A percentile compares a stretch with the other conserved stretches of the same genome.
These are phyloP conservation scores for Cicer cuneatum DNA, from an alignment of 306 rosid species.

Conservation along the genomic window DNA sequence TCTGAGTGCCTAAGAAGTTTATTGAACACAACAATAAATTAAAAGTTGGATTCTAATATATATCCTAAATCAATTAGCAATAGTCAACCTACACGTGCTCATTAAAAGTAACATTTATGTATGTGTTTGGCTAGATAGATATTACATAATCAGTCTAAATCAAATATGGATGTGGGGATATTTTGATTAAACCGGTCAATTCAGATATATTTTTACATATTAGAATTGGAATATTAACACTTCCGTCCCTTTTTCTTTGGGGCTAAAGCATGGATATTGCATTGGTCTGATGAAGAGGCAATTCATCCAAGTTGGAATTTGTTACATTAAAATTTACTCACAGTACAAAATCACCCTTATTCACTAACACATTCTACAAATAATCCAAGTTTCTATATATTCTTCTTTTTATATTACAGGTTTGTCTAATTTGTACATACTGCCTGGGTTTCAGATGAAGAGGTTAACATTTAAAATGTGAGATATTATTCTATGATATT, in stretches of 20 bases:
- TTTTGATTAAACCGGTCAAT: constrained; percentile 11
- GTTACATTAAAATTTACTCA: not conserved
- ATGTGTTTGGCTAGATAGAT: not conserved
- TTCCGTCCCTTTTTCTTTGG: not conserved
- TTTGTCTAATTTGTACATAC: not conserved
- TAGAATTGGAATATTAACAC: constrained; percentile 8
- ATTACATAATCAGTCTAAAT: constrained; percentile 13
- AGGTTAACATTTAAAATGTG: constrained; percentile 11
- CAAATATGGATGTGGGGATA: not conserved
- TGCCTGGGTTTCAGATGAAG: constrained; percentile 4
- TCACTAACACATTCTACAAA: not conserved
- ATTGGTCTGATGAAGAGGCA: not conserved
- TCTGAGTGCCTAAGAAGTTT: constrained; percentile 76
- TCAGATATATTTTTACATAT: not conserved
- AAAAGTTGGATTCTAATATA: constrained; percentile 28
- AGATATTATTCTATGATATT: not conserved
- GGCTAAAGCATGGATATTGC: constrained; percentile 20
- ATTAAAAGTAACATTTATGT: constrained; percentile 1
- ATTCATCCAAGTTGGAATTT: not conserved
- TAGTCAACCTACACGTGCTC: constrained; percentile 2
- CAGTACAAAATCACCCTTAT: not conserved
- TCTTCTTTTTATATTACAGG: not conserved
- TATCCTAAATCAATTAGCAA: constrained; percentile 37
- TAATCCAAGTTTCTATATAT: not conserved
- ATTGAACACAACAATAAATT: constrained; percentile 38